phyloP scores from a whole-genome alignment of 306 rosid genomes.

The Vigna hirtella region DNA sequence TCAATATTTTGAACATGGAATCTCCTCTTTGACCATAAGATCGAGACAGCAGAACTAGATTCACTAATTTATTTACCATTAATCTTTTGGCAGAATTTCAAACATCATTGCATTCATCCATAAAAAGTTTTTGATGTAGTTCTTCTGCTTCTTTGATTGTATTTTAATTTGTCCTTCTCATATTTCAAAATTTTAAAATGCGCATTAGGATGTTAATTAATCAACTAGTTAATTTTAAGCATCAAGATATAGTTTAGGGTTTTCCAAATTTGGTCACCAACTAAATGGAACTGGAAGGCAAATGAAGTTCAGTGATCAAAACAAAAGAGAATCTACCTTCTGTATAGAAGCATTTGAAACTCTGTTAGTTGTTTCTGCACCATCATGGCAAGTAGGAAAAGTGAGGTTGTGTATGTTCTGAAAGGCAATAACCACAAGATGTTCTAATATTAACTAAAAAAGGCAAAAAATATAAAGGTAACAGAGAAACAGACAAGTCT shows the following conservation, averaged over 20 bases:
- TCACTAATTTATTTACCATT: constrained; percentile 25
- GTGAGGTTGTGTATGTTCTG: constrained; percentile 82
- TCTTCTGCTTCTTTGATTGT: constrained; percentile 11
- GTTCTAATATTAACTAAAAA: constrained; percentile 37
- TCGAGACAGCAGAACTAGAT: constrained; percentile 21
- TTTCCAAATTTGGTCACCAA: constrained; percentile 31
- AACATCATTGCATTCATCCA: not conserved
- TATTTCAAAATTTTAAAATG: constrained; percentile 31
- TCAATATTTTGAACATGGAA: not conserved
- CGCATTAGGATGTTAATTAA: constrained; percentile 18
- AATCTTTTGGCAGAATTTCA: constrained; percentile 28
- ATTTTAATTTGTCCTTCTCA: constrained; percentile 12
- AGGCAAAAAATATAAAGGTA: constrained; percentile 29
- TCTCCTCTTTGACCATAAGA: constrained; percentile 24
- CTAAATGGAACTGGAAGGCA: constrained; percentile 18
- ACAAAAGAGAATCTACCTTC: constrained; percentile 65
- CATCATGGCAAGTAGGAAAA: constrained; percentile 56
- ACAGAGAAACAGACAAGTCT: constrained; percentile 15
- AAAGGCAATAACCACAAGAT: constrained; percentile 41
- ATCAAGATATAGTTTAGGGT: constrained; percentile 32
- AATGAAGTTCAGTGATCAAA: constrained; percentile 40
- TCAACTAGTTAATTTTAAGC: constrained; percentile 37
- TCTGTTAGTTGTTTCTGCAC: constrained; percentile 52
- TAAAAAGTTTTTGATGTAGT: constrained; percentile 2
- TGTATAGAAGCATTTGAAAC: constrained; percentile 72